phyloP scores from a whole-genome alignment of 768 basidiomycete genomes.

The Mrakia blollopis region DNA sequence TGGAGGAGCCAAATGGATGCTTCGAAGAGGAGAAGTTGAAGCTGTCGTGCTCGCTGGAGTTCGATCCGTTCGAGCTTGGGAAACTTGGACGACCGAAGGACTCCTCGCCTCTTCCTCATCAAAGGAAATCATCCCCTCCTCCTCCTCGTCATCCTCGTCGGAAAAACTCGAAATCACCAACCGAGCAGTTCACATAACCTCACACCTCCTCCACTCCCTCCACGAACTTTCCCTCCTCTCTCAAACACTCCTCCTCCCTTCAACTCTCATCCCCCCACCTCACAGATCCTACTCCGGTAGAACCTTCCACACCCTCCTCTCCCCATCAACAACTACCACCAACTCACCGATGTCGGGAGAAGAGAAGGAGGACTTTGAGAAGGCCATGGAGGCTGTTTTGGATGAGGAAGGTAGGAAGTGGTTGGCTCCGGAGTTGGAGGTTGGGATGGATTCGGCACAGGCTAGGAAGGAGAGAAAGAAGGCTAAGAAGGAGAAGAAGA shows the following conservation, averaged over 20 bases:
- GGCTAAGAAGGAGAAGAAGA: conserved; percentile 25
- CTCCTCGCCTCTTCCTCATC: background rate
- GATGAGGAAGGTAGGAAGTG: background rate
- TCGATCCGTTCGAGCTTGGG: conserved; percentile 19
- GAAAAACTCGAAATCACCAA: conserved; percentile 15
- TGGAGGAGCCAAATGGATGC: conserved; percentile 10
- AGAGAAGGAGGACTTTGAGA: background rate
- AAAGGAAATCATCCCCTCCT: background rate
- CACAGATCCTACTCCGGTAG: conserved; percentile 22
- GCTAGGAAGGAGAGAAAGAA: conserved; percentile 21
- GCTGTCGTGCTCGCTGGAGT: conserved; percentile 14
- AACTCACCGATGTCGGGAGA: background rate
- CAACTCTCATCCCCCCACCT: conserved; percentile 6
- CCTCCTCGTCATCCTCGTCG: background rate
- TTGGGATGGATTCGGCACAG: background rate
- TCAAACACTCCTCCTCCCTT: conserved; percentile 25
- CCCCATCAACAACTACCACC: background rate
- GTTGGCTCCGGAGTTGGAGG: conserved; percentile 12
- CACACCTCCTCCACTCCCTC: conserved; percentile 23
- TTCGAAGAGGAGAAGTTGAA: conserved; percentile 14
- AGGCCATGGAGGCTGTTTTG: conserved; percentile 1
- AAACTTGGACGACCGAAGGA: background rate
- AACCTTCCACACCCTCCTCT: conserved; percentile 17
- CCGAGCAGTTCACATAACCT: conserved; percentile 21
- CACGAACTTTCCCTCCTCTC: conserved; percentile 22